Conservation (phyloP, 306 rosid genomes). For the Rubus parviflorus region DNA sequence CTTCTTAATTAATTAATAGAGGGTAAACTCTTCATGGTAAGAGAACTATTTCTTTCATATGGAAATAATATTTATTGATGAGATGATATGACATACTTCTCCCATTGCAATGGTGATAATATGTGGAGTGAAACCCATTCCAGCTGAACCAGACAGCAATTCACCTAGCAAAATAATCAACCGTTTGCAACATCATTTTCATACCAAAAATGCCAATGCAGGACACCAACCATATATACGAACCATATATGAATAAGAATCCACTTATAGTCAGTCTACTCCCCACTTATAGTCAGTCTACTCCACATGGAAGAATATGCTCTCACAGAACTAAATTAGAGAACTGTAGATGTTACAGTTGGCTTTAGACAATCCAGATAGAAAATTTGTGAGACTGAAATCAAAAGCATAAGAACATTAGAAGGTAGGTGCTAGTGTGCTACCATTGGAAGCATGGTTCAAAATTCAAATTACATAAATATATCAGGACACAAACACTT, state of each 20-base stretch:
- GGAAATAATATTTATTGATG: conserved; percentile 6
- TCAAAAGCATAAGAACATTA: not conserved
- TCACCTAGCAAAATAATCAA: conserved; percentile 54
- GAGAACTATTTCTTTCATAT: not conserved
- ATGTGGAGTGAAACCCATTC: conserved; percentile 91
- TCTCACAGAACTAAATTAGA: conserved; percentile 15
- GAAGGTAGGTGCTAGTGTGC: too few relatives aligned
- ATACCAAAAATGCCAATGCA: conserved; percentile 15
- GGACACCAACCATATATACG: not conserved
- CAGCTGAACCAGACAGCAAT: conserved; percentile 82
- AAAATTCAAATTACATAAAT: too few relatives aligned
- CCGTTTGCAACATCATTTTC: conserved; percentile 31
- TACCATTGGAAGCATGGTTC: too few relatives aligned
- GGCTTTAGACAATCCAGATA: not conserved
- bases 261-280: too few relatives aligned
- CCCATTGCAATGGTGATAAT: conserved; percentile 77
- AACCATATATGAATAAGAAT: conserved; percentile 9
- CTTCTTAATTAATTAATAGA: conserved; percentile 1
- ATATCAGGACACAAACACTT: too few relatives aligned
- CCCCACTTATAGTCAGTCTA: not conserved
- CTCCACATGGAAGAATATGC: conserved; percentile 4
- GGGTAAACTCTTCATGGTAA: not conserved
- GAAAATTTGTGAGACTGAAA: not conserved
- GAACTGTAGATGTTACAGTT: conserved; percentile 9
- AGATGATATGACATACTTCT: conserved; percentile 58